Percentiles rank a stretch among this genome's conserved stretches.
phyloP scores from a whole-genome alignment of 2,329 filamentous ascomycete genomes.

The Pochonia chlamydosporia region DNA sequence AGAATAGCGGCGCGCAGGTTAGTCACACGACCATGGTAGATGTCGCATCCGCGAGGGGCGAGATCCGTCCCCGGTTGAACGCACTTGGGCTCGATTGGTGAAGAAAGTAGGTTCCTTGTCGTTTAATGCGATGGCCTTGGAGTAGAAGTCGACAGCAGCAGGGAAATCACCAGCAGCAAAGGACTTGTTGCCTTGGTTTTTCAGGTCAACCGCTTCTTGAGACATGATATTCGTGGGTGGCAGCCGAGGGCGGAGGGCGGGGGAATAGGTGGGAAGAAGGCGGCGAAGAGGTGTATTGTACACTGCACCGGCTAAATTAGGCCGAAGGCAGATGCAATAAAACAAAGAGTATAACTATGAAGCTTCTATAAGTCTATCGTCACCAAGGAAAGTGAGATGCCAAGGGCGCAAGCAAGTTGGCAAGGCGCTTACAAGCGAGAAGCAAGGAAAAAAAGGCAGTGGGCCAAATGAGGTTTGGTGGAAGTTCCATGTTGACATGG shows the following conservation, averaged over 20 bases:
- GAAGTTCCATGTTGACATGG: too few species aligned
- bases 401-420: neutral
- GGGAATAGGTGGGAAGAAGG: slow-evolving; percentile 6
- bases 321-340: neutral
- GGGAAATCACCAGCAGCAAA: slow-evolving; percentile 86
- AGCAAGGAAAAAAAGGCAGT: neutral
- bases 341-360: neutral
- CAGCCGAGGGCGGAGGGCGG: slow-evolving; percentile 1
- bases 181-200: slow-evolving; percentile 91
- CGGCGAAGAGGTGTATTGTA: neutral
- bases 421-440: neutral
- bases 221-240: slow-evolving; percentile 33
- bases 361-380: neutral
- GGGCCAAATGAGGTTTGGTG: too few species aligned
- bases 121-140: slow-evolving; percentile 79
- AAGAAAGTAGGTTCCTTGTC: slow-evolving; percentile 83
- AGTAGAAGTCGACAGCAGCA: slow-evolving; percentile 75
- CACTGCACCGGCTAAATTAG: too few species aligned
- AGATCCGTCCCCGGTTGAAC: slow-evolving; percentile 19
- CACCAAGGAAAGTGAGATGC: neutral
- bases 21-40: slow-evolving; percentile 37
- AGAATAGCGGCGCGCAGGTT: slow-evolving; percentile 19
- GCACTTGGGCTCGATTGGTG: slow-evolving; percentile 89
- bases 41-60: neutral
- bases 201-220: slow-evolving; percentile 72